Conservation (phyloP, 306 rosid genomes). For the Delonix regia region DNA sequence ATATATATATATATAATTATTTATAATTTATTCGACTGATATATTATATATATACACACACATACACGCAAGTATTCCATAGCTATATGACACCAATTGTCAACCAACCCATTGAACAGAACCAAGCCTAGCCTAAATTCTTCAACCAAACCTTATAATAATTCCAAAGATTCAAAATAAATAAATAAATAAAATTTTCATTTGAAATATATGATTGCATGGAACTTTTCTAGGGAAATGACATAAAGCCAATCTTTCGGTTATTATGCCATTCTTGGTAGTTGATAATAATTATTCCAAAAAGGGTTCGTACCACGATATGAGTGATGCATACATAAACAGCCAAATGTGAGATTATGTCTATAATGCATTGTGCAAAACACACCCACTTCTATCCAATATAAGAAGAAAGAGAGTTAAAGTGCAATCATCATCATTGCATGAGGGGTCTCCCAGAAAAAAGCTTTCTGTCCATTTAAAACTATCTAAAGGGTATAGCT, state of each 20-base stretch:
- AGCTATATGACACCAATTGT: too few relatives aligned
- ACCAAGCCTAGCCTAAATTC: too few relatives aligned
- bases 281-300: constrained; percentile 50
- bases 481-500: constrained; percentile 6
- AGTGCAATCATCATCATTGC: constrained; percentile 6
- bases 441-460: constrained; percentile 1
- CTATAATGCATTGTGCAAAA: background rate
- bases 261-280: constrained; percentile 45
- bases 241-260: constrained; percentile 69
- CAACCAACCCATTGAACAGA: too few relatives aligned
- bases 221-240: constrained; percentile 29
- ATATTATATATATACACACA: too few relatives aligned
- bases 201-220: background rate
- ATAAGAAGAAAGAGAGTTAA: background rate
- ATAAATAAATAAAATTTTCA: background rate
- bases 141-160: too few relatives aligned
- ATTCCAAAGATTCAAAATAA: too few relatives aligned
- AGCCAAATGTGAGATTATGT: constrained; percentile 19
- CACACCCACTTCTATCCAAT: background rate
- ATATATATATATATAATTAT: too few relatives aligned
- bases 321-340: background rate
- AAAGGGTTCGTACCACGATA: constrained; percentile 65
- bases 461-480: background rate
- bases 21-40: too few relatives aligned
- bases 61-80: too few relatives aligned